A percentile compares a stretch with the other conserved stretches of the same genome.
Evolutionary conservation across 208 protist species (phyloP).

Genomic region (Leishmania braziliensis): DNA sequence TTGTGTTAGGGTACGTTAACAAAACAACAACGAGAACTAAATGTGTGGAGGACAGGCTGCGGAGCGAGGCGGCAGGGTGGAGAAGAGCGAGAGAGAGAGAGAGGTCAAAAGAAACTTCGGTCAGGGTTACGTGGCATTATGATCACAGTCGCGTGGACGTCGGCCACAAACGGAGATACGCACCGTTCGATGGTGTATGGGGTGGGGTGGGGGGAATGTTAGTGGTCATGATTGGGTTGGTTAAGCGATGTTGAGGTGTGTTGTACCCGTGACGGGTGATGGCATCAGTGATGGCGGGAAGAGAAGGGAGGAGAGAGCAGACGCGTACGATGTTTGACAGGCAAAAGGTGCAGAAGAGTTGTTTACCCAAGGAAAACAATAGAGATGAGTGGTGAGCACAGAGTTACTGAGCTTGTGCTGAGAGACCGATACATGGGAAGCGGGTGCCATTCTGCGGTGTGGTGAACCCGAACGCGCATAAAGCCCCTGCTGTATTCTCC

Average conservation of each 20-base stretch:
- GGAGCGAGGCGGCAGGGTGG: background rate
- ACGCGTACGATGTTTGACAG: background rate
- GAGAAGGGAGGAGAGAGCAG: background rate
- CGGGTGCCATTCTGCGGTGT: background rate
- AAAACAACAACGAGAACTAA: background rate
- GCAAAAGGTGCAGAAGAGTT: background rate
- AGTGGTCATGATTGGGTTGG: background rate
- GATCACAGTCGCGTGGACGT: background rate
- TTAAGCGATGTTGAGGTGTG: background rate
- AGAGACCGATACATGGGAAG: background rate
- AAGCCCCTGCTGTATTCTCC: background rate
- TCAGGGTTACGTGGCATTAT: background rate
- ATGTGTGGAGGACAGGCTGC: background rate
- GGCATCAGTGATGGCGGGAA: background rate
- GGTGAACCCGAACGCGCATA: background rate
- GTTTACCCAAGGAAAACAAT: background rate
- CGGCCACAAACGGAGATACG: background rate
- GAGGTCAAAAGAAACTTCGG: background rate
- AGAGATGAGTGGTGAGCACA: background rate
- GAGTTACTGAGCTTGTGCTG: background rate
- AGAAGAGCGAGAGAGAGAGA: background rate
- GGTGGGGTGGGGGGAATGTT: background rate
- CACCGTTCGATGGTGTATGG: background rate
- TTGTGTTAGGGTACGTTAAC: conserved; percentile 25
- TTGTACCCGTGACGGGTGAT: background rate